A percentile compares a stretch with the other conserved stretches of the same genome.
phyloP scores from a whole-genome alignment of 495 filamentous ascomycete genomes.

The Lentithecium fluviatile region DNA sequence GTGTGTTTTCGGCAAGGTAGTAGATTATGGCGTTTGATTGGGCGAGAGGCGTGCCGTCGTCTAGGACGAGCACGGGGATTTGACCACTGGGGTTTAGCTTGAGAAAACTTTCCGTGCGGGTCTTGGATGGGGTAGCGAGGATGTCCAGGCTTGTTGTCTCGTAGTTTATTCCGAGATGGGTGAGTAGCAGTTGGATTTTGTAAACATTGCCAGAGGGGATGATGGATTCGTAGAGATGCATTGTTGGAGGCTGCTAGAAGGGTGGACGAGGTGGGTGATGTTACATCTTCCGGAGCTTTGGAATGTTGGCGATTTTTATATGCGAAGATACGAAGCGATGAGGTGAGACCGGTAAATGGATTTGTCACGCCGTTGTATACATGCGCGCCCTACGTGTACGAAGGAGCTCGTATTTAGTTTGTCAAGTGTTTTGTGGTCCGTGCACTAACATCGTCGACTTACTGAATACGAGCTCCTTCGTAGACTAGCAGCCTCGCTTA shows the following conservation, averaged over 20 bases:
- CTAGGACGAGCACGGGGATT: constrained; percentile 14
- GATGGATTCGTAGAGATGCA: constrained; percentile 23
- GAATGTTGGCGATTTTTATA: no score
- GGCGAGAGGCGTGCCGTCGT: constrained; percentile 16
- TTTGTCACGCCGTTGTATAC: no score
- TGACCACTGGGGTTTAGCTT: constrained; percentile 15
- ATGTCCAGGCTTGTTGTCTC: constrained; percentile 18
- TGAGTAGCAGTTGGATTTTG: constrained; percentile 14
- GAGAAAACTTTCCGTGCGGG: constrained; percentile 8
- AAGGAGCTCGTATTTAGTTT: no score
- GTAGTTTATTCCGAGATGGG: constrained; percentile 3
- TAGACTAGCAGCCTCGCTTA: no score
- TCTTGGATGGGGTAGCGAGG: background rate
- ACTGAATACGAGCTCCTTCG: no score
- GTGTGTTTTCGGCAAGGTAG: constrained; percentile 11
- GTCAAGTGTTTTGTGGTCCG: no score
- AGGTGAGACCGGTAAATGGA: no score
- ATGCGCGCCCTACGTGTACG: no score
- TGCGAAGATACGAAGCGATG: no score
- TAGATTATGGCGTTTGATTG: constrained; percentile 18
- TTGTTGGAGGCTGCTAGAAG: background rate
- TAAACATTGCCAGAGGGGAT: constrained; percentile 22
- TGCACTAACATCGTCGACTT: no score
- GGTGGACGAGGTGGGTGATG: no score
- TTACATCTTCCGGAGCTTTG: no score